Base-by-base conservation (phyloP, 129 eudicot genomes). In the Dittrichia graveolens region DNA sequence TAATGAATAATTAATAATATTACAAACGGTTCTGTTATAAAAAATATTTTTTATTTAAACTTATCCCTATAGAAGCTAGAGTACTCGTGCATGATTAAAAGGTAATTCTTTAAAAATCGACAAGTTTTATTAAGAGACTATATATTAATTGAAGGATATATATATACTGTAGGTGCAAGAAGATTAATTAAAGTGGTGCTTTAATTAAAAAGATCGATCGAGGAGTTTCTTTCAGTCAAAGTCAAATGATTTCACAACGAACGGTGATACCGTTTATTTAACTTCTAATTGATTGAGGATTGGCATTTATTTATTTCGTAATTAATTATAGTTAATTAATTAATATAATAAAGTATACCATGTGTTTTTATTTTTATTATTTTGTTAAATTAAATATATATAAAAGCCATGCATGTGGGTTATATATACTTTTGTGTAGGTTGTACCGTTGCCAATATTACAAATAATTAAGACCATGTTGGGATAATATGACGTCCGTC, bases 351-450 rank as follows among this genome's bases (percentile, higher is more conserved):
- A 66, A 66, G 24, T 66, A 7, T 46, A 66, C 71, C 71, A 67
- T 48, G 72, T 67, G 70, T 45, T 31, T 66, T 46, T 66, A 42
- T 61, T 39, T 38, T 38, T 61, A 38, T 65, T 45, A 19, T 39
- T 24, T 66, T 67, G 8, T 31, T 46, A 12, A 46, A 47, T 11
- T 13, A n/a, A 31, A 67, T 24, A 24, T 24, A 24, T 50, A 19
- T 19, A 18, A 46, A 48, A 46, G 31, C 72, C 72, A 67, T 47
- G 72, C 72, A 67, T 47, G 72, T 67, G 72, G 72, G 44, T 67
- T 67, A 31, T 11, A 16, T 5, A 47, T 46, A 46, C 58, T 67
- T 67, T 67, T 46, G 57, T 16, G 56, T 42, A 66, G 9, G 9
- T 13, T 46, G n/a, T 56, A 18, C 5, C 54, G 31, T 64, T 16